Evolutionary conservation across 2,329 filamentous ascomycete species (phyloP).

Genomic region (Cyphellophora attinorum): DNA sequence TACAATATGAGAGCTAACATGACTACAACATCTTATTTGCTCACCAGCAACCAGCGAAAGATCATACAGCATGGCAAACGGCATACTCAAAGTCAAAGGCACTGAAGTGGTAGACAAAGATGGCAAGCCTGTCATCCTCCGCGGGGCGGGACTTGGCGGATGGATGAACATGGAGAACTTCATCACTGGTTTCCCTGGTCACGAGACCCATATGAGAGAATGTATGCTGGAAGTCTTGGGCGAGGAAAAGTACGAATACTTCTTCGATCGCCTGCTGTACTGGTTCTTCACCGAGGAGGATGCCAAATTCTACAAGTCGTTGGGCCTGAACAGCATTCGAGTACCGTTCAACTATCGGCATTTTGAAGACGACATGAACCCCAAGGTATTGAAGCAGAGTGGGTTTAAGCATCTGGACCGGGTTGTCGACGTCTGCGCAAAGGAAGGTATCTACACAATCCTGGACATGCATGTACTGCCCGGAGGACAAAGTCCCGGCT

Average conservation of each 20-base stretch:
- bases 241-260: conserved; percentile 47
- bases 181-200: conserved; percentile 51
- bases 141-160: conserved; percentile 35
- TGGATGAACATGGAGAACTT: conserved; percentile 52
- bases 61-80: neutral
- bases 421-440: conserved; percentile 37
- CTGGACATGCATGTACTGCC: conserved; percentile 41
- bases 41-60: neutral
- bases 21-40: conserved; percentile 2
- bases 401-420: conserved; percentile 41
- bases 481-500: conserved; percentile 41
- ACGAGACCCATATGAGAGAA: conserved; percentile 46
- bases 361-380: conserved; percentile 39
- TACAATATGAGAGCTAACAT: no score
- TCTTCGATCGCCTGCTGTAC: conserved; percentile 48
- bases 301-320: conserved; percentile 45
- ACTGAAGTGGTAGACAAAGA: conserved; percentile 37
- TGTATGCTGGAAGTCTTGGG: conserved; percentile 45
- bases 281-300: conserved; percentile 52
- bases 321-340: conserved; percentile 49
- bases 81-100: conserved; percentile 31
- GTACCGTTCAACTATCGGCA: conserved; percentile 52
- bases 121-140: conserved; percentile 37
- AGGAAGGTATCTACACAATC: conserved; percentile 41
- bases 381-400: conserved; percentile 31